Conservation (phyloP, 2,329 filamentous ascomycete genomes). For the Scedosporium aurantiacum region DNA sequence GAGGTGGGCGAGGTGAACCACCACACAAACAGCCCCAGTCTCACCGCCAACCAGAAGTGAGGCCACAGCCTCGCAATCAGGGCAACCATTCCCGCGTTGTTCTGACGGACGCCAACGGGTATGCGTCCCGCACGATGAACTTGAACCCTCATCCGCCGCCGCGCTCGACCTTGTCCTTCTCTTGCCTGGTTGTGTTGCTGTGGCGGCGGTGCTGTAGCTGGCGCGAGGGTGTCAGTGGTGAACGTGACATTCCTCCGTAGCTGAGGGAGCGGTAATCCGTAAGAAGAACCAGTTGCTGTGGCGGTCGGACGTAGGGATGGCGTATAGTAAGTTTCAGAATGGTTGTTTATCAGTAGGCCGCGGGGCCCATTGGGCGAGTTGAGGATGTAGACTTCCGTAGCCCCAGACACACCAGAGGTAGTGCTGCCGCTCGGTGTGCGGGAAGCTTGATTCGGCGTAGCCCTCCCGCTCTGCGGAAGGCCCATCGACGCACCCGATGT, state of each 20-base stretch:
- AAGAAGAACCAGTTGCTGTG: not conserved
- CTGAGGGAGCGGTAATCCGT: not conserved
- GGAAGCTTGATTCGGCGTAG: slow-evolving; percentile 24
- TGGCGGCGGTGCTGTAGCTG: not conserved
- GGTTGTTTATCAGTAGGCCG: slow-evolving; percentile 43
- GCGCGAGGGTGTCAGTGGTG: not conserved
- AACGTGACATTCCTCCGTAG: not conserved
- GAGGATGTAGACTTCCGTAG: slow-evolving; percentile 47
- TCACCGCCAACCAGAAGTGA: slow-evolving; percentile 50
- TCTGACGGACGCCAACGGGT: not conserved
- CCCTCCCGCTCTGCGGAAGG: slow-evolving; percentile 26
- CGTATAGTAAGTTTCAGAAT: slow-evolving; percentile 39
- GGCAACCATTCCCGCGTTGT: not conserved
- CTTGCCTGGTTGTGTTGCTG: not conserved
- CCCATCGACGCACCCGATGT: slow-evolving; percentile 32
- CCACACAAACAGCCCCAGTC: slow-evolving; percentile 50
- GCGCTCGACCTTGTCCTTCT: not conserved
- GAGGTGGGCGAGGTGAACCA: slow-evolving; percentile 49
- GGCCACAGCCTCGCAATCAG: slow-evolving; percentile 37
- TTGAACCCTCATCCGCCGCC: not conserved
- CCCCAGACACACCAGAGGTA: slow-evolving; percentile 13
- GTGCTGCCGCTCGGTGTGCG: slow-evolving; percentile 12
- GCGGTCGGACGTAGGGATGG: slow-evolving; percentile 16
- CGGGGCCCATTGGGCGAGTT: slow-evolving; percentile 49
- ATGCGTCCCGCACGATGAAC: not conserved